These are phyloP conservation scores for Bonia amplexicaulis DNA, from an alignment of 176 grass and related monocot genomes.

Conservation along the genomic window DNA sequence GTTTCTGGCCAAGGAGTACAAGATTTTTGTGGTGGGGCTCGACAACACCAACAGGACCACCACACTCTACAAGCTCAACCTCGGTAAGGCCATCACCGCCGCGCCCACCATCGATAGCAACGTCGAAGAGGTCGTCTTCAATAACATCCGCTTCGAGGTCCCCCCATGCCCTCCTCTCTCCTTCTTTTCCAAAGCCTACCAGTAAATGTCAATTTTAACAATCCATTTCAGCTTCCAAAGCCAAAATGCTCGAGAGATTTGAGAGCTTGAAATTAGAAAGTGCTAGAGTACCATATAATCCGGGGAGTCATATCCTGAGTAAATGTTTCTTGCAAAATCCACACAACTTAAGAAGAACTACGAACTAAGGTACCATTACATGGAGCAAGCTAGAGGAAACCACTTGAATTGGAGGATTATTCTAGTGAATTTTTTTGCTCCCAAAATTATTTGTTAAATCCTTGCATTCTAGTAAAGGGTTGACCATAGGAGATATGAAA, in stretches of 20 bases:
- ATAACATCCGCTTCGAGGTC: constrained; percentile 97
- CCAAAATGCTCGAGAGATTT: background rate
- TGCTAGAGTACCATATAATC: background rate
- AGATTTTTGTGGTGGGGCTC: constrained; percentile 92
- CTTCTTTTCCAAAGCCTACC: background rate
- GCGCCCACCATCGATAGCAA: constrained; percentile 96
- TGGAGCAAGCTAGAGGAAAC: no score
- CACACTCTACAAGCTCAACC: constrained; percentile 93
- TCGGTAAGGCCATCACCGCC: constrained; percentile 92
- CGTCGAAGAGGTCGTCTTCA: constrained; percentile 97
- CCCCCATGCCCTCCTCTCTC: background rate
- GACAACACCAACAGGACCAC: constrained; percentile 98
- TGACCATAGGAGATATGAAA: no score
- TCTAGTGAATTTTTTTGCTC: no score
- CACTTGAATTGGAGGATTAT: no score
- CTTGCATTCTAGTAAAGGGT: background rate
- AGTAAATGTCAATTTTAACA: background rate
- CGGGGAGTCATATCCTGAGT: no score
- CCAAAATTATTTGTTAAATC: background rate
- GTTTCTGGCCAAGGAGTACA: constrained; percentile 96
- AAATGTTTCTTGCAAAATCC: background rate
- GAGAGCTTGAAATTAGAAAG: background rate
- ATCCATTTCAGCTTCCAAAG: background rate
- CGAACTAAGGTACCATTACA: no score
- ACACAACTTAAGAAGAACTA: no score